Evolutionary conservation across 148 eudicot genomes (phyloP), one percentile per base, ranked within the genome.

Genomic region (Amaranthus palmeri): DNA sequence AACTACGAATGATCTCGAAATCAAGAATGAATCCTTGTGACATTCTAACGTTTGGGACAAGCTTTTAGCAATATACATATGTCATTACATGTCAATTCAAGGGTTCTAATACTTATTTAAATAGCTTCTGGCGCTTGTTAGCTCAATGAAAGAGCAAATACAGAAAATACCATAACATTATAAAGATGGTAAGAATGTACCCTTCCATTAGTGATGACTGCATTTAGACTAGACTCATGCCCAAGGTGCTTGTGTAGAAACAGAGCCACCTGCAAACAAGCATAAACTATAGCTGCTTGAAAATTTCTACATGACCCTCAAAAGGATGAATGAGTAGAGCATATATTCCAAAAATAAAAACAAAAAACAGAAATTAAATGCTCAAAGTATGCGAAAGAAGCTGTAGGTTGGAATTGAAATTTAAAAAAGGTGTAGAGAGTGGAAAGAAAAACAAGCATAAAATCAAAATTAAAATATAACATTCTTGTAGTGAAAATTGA

Each of bases 121-220:
- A 8, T 51, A 13, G 8, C 10, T 54, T 54, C 8, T 11, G 14
- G 14, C 13, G 73, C 14, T 49, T 7, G 50, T 70, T 44, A 15
- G 17, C 68, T 18, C 36, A 17, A 67, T 10, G 48, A 68, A 60
- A 52, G 51, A 60, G 68, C 55, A 66, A 61, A 43, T 7, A 0
- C n/a, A 25, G 47, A 59, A 51, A 4, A 11, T 18, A 55, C 59
- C 2, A 52, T 56, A 70, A 54, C 14, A 25, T 45, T 63, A 61
- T 14, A 50, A 54, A 76, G 25, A 68, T 55, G 55, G 49, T 49
- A 62, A 62, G 69, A 77, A 79, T 96, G 57, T 70, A 95, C 99
- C 92, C 99, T 91, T 68, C 99, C 99, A 84, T 92, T 95, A 46
- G 99, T 95, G 80, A 95, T 82, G 79, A 91, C 89, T 79, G 97